phyloP scores from a whole-genome alignment of 306 rosid genomes.

The Glycine soja region DNA sequence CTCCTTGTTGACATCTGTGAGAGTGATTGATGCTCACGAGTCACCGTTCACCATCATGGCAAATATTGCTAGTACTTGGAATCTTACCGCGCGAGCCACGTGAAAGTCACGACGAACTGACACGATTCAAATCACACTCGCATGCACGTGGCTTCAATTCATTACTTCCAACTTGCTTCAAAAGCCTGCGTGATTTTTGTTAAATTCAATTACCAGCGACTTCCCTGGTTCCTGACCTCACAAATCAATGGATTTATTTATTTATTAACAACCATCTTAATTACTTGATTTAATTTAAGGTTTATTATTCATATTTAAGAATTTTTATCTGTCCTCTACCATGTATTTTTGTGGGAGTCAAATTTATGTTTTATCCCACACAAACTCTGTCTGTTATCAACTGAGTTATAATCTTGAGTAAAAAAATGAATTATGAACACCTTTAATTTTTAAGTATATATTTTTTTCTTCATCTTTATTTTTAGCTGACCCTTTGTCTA shows the following conservation, averaged over 20 bases:
- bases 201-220: slow-evolving; percentile 5
- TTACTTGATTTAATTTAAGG: too few relatives aligned
- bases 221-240: not conserved
- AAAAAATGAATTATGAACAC: not conserved
- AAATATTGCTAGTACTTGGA: not conserved
- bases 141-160: not conserved
- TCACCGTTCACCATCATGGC: not conserved
- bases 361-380: too few relatives aligned
- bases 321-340: too few relatives aligned
- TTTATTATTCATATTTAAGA: too few relatives aligned
- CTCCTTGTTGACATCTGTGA: not conserved
- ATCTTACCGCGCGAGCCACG: not conserved
- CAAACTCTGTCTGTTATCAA: too few relatives aligned
- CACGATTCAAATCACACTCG: not conserved
- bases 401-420: not conserved
- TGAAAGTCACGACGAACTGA: not conserved
- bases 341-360: too few relatives aligned
- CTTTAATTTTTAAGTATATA: not conserved
- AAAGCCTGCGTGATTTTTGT: not conserved
- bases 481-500: not conserved
- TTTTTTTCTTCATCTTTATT: not conserved
- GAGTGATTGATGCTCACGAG: not conserved
- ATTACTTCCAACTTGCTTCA: not conserved
- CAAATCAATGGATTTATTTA: not conserved
- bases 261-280: too few relatives aligned